Evolutionary conservation across 2,329 filamentous ascomycete species (phyloP).

Genomic region (Neonectria ditissima): DNA sequence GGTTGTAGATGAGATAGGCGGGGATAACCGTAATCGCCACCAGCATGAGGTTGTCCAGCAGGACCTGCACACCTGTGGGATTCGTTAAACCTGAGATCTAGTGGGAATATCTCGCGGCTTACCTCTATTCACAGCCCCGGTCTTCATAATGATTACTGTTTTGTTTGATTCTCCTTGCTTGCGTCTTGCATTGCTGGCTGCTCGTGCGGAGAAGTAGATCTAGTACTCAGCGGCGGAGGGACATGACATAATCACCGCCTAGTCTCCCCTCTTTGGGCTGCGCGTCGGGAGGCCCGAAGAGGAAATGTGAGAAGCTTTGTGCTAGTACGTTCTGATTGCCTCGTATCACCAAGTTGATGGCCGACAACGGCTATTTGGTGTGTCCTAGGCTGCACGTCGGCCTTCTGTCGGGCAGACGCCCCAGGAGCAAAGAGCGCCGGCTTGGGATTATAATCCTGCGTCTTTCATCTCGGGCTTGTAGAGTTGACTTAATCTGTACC

Average conservation of each 20-base stretch:
- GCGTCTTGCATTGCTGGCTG: background rate
- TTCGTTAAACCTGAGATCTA: too few species aligned
- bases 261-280: background rate
- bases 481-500: background rate
- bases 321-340: too few species aligned
- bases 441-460: background rate
- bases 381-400: background rate
- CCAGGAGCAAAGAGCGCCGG: background rate
- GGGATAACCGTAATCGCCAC: background rate
- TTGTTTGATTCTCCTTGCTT: background rate
- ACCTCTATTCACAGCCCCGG: background rate
- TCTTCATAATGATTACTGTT: background rate
- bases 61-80: background rate
- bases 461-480: background rate
- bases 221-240: too few species aligned
- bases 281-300: background rate
- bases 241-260: background rate
- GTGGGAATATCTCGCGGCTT: fast-evolving
- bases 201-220: background rate
- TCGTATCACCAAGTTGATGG: background rate
- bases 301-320: too few species aligned
- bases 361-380: background rate
- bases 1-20: background rate
- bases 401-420: background rate
- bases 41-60: background rate